Conservation (phyloP, 1,284 basidiomycete species). For the Ustilago esculenta region DNA sequence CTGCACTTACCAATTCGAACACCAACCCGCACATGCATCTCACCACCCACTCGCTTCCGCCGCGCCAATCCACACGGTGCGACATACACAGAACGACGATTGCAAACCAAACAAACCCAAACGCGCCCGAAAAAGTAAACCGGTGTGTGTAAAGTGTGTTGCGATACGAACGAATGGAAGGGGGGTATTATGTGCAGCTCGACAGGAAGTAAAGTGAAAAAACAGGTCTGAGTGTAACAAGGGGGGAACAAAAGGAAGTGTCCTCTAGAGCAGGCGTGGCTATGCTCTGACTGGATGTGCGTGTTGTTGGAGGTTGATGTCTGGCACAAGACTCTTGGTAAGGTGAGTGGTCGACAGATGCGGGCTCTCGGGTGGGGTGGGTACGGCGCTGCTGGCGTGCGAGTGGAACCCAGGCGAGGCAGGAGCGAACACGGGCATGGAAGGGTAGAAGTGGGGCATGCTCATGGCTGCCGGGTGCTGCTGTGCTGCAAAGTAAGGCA, state of each 20-base stretch:
- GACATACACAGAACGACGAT: too few relatives aligned
- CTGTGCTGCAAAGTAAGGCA: slow-evolving; percentile 20
- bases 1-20: not conserved
- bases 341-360: slow-evolving; percentile 3
- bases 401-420: slow-evolving; percentile 30
- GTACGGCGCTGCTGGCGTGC: slow-evolving; percentile 21
- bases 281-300: too few relatives aligned
- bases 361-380: slow-evolving; percentile 44
- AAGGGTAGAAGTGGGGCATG: slow-evolving; percentile 12
- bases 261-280: too few relatives aligned
- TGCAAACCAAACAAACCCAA: too few relatives aligned
- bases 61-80: too few relatives aligned
- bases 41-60: too few relatives aligned
- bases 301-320: not conserved
- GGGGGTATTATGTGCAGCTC: slow-evolving; percentile 4
- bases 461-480: not conserved
- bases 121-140: too few relatives aligned
- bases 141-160: not conserved
- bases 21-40: not conserved
- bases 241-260: too few relatives aligned
- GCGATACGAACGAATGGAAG: not conserved
- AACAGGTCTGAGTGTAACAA: too few relatives aligned
- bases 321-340: slow-evolving; percentile 8
- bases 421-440: slow-evolving; percentile 36
- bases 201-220: too few relatives aligned